phyloP scores from a whole-genome alignment of 169 alveolate species.

The Plasmodium cynomolgi region DNA sequence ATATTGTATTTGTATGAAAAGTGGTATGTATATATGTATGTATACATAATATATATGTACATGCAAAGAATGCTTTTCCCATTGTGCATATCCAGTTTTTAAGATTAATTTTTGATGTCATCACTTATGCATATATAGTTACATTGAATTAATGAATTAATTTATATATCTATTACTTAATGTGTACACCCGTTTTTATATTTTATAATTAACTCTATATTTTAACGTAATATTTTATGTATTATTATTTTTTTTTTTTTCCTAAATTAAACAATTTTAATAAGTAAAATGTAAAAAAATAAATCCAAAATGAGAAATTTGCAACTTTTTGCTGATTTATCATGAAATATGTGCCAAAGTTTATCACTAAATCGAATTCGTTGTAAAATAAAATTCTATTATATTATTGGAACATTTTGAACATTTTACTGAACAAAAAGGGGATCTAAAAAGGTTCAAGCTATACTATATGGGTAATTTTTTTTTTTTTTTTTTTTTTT shows the following conservation, averaged over 20 bases:
- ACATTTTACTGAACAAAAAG: neutral
- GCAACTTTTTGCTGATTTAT: neutral
- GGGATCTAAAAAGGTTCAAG: neutral
- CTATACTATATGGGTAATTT: neutral
- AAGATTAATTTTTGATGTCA: neutral
- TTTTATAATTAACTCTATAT: neutral
- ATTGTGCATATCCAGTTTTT: neutral
- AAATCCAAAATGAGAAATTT: neutral
- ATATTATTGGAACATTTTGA: neutral
- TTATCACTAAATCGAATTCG: neutral
- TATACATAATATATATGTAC: neutral
- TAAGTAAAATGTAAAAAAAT: neutral
- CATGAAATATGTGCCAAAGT: neutral
- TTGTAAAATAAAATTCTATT: neutral
- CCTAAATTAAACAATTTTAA: neutral
- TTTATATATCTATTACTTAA: neutral
- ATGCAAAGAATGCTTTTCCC: neutral
- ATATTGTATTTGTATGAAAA: neutral
- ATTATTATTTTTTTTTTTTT: neutral
- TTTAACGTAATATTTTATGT: neutral
- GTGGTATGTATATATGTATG: neutral
- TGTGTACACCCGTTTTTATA: neutral
- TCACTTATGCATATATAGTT: neutral
- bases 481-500: neutral
- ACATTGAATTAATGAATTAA: neutral